Base-by-base conservation (phyloP, 106 monocot species). In the Dioscorea zingiberensis region DNA sequence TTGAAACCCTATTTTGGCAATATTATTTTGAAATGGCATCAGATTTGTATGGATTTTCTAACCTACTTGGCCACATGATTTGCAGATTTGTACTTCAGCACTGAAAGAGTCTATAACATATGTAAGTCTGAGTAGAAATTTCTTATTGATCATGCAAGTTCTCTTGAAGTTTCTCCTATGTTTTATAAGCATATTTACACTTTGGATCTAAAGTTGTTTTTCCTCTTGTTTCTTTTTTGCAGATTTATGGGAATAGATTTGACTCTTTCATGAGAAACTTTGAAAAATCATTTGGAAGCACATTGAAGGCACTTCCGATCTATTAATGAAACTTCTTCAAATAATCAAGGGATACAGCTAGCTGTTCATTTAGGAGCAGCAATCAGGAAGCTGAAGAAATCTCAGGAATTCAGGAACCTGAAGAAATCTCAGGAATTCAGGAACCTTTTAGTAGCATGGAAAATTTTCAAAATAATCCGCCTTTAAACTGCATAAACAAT, bases 271-370 rank as follows among this genome's bases (percentile, higher is more conserved):
- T 88, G 74, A 71, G 69, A 66, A 97, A 88, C 62, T 91, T 97
- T 47, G 81, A 88, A 55, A 97, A 82, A 69, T 85, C 95, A 76
- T 97, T 97, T 75, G 58, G 68, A 47, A 91, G 85, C 80, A 91
- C 95, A 58, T 54, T 97, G 65, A 88, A 81, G 67, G 88, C 91
- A 22, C 78, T 91, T 28, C n/a, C 66, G 55, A 61, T 25, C 76
- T 49, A 77, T 88, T 46, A 74, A 74, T 48, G 74, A 72, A 55
- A 54, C 61, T 69, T 71, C 73, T 29, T 45, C 12, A 61, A 56
- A 59, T 62, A 58, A 64, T 7, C 28, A 54, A 47, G 23, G 48
- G 73, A 49, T 25, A 21, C 38, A 3, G 21, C 26, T 54, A 71
- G n/a, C 64, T 70, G 27, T 44, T 78, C 73, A n/a, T 47, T 38